A percentile compares a stretch with the other conserved stretches of the same genome.
These are phyloP conservation scores for Coemansia sp. DNA, from an alignment of 192 early-diverging fungal species.

Conservation along the genomic window DNA sequence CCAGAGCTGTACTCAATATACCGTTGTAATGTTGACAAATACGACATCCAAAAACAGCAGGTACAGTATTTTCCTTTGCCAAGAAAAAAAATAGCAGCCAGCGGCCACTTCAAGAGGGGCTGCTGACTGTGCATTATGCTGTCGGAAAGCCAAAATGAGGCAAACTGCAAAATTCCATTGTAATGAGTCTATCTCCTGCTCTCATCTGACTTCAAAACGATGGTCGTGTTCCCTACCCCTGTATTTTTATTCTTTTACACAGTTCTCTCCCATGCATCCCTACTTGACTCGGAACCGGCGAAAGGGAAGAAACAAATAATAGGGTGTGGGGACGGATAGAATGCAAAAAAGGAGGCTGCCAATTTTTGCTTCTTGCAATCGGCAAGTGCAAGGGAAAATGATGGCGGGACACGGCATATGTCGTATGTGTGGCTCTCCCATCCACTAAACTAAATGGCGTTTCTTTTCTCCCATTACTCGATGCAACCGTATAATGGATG, in stretches of 20 bases:
- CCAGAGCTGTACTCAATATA: conserved; percentile 80
- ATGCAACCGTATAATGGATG: not conserved
- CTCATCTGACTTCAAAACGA: conserved; percentile 1
- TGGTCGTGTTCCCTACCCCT: not conserved
- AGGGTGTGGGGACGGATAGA: not conserved
- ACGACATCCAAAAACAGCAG: conserved; percentile 57
- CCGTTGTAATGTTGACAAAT: conserved; percentile 56
- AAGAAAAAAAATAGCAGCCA: no score
- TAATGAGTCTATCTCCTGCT: not conserved
- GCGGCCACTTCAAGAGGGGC: no score
- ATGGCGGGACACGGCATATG: not conserved
- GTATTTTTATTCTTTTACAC: not conserved
- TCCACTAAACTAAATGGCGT: conserved; percentile 12
- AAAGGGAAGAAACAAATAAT: not conserved
- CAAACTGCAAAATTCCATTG: no score
- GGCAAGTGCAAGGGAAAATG: not conserved
- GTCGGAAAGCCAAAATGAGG: no score
- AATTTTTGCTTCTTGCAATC: conserved; percentile 3
- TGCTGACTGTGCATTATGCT: no score
- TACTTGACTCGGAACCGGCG: not conserved
- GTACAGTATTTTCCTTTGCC: conserved; percentile 10
- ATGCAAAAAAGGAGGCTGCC: not conserved
- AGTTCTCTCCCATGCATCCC: not conserved
- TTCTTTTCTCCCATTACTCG: not conserved
- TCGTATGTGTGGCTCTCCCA: conserved; percentile 2